phyloP scores from a whole-genome alignment of 148 eudicot species.

The Diospyros lotus region DNA sequence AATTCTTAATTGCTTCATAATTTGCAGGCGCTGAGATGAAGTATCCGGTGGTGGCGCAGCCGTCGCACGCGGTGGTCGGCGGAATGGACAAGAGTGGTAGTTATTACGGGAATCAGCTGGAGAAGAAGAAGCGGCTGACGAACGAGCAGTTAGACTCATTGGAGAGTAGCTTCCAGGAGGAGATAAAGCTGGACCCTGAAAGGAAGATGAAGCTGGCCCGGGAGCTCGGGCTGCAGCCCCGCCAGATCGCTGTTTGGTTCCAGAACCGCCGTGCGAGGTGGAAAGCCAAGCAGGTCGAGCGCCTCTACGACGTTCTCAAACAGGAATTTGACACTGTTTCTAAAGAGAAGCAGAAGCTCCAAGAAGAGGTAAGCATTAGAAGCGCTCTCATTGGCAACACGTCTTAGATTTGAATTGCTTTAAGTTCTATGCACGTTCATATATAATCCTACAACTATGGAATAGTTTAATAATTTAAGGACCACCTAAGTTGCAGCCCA shows the following conservation, averaged over 20 bases:
- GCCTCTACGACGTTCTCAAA: conserved; percentile 60
- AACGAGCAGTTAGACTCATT: conserved; percentile 58
- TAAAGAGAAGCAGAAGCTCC: conserved; percentile 62
- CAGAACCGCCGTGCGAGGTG: conserved; percentile 78
- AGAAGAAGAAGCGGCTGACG: conserved; percentile 57
- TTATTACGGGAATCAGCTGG: conserved; percentile 8
- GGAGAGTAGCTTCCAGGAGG: conserved; percentile 69
- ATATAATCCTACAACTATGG: too few relatives aligned
- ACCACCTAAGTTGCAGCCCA: too few relatives aligned
- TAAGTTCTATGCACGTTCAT: too few relatives aligned
- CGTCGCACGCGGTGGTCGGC: conserved; percentile 17
- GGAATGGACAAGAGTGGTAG: conserved; percentile 11
- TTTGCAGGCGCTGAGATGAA: conserved; percentile 32
- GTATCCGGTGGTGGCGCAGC: conserved; percentile 25
- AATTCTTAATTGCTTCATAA: too few relatives aligned
- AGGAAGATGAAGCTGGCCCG: conserved; percentile 72
- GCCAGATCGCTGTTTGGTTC: conserved; percentile 82
- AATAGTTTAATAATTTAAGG: too few relatives aligned
- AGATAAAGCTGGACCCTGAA: conserved; percentile 69
- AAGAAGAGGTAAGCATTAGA: conserved; percentile 45
- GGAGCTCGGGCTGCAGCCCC: conserved; percentile 57
- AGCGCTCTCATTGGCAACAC: too few relatives aligned
- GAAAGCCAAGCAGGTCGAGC: conserved; percentile 81
- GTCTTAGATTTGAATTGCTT: too few relatives aligned
- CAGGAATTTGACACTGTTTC: conserved; percentile 47